Conservation (phyloP, 1,139 yeast genomes). For the Hemisphaericaspora subhashii region DNA sequence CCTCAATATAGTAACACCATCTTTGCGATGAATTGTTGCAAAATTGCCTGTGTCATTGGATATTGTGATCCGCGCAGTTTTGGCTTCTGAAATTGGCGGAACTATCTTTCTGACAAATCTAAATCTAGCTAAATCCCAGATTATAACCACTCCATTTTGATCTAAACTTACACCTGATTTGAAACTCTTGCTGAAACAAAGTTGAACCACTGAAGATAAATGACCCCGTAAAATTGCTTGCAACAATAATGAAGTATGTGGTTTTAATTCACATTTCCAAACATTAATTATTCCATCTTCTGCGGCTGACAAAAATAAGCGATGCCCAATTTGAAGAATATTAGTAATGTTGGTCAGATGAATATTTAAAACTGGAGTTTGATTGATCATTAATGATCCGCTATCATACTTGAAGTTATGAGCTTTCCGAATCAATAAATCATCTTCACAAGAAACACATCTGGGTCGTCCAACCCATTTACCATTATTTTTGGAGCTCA, state of each 20-base stretch:
- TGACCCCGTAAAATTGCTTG: conserved; percentile 58
- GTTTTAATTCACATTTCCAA: conserved; percentile 46
- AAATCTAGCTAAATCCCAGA: conserved; percentile 61
- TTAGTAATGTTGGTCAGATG: conserved; percentile 37
- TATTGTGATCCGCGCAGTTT: conserved; percentile 37
- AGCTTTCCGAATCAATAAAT: conserved; percentile 38
- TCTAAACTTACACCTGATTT: conserved; percentile 56
- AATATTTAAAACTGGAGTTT: conserved; percentile 40
- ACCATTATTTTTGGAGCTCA: conserved; percentile 29
- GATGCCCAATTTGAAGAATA: conserved; percentile 37
- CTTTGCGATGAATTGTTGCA: conserved; percentile 29
- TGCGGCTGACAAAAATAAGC: conserved; percentile 52
- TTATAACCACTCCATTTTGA: conserved; percentile 43
- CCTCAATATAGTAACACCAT: conserved; percentile 22
- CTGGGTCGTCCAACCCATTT: conserved; percentile 50
- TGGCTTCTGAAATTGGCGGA: conserved; percentile 12
- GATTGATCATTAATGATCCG: conserved; percentile 45
- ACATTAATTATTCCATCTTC: conserved; percentile 55
- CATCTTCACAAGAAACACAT: conserved; percentile 40
- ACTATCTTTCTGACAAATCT: conserved; percentile 47
- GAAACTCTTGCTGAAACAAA: conserved; percentile 50
- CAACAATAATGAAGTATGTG: conserved; percentile 36
- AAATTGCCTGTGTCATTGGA: conserved; percentile 60
- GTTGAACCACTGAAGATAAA: conserved; percentile 35
- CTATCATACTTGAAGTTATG: conserved; percentile 24